These are phyloP conservation scores for Coemansia sp. DNA, from an alignment of 192 early-diverging fungal species.

Conservation along the genomic window DNA sequence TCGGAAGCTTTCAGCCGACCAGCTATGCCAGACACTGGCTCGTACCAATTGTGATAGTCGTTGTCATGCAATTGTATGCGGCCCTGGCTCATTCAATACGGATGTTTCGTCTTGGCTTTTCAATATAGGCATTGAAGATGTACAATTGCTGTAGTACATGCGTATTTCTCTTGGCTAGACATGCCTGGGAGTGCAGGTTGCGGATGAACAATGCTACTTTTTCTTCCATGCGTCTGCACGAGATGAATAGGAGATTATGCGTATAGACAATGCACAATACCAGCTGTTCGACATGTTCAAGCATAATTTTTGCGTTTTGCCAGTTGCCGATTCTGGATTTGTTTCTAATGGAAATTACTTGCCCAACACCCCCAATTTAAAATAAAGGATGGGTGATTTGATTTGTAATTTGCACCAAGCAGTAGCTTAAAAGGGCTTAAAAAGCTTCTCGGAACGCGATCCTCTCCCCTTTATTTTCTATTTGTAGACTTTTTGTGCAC, in stretches of 20 bases:
- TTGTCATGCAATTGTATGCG: slow-evolving; percentile 30
- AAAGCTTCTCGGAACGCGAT: background rate
- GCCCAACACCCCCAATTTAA: background rate
- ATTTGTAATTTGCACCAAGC: background rate
- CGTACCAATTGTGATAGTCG: background rate
- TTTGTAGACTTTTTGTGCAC: background rate
- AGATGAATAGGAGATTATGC: slow-evolving; percentile 1
- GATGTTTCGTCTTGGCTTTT: slow-evolving; percentile 25
- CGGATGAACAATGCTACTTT: background rate
- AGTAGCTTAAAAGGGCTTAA: background rate
- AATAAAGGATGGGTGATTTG: background rate
- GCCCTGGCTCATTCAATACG: slow-evolving; percentile 34
- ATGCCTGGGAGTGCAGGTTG: too few relatives aligned
- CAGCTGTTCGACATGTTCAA: too few relatives aligned
- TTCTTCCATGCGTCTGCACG: background rate
- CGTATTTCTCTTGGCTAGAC: background rate
- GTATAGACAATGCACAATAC: background rate
- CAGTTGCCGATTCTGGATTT: too few relatives aligned
- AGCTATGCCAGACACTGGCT: background rate
- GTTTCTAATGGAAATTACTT: background rate
- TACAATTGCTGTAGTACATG: slow-evolving; percentile 20
- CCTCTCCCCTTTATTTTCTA: background rate
- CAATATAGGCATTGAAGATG: slow-evolving; percentile 7
- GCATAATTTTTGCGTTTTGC: too few relatives aligned
- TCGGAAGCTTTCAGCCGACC: background rate